Percentiles rank a stretch among this genome's conserved stretches.
Conservation (phyloP, 306 rosid genomes). For the Medicago lupulina region DNA sequence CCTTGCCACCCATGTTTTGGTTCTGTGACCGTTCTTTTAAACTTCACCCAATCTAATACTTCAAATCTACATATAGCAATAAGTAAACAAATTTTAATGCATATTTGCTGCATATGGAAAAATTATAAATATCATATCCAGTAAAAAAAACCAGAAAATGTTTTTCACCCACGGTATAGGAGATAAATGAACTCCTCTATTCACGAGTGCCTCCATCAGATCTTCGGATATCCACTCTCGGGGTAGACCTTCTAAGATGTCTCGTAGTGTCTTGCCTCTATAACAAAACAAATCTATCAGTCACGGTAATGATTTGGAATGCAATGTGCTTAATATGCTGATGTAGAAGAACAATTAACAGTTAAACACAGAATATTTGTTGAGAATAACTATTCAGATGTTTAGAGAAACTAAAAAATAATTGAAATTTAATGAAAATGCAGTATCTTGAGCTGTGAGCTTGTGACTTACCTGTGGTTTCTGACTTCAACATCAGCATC, state of each 20-base stretch:
- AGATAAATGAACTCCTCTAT: conserved; percentile 79
- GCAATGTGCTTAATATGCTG: conserved; percentile 32
- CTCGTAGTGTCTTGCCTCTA: conserved; percentile 93
- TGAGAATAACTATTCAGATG: conserved; percentile 24
- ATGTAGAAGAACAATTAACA: conserved; percentile 12
- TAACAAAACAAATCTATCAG: conserved; percentile 44
- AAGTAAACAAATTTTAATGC: conserved; percentile 33
- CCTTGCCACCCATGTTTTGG: conserved; percentile 96
- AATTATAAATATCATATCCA: conserved; percentile 30
- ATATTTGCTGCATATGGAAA: conserved; percentile 26
- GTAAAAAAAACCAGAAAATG: conserved; percentile 34
- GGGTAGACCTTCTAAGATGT: conserved; percentile 90
- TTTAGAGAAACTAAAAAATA: neutral
- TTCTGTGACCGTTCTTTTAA: conserved; percentile 73
- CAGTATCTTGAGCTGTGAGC: conserved; percentile 13
- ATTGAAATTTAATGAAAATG: conserved; percentile 9
- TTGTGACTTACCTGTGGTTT: conserved; percentile 80
- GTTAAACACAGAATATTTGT: conserved; percentile 26
- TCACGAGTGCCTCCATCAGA: conserved; percentile 84
- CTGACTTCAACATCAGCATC: conserved; percentile 90
- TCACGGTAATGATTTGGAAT: conserved; percentile 21
- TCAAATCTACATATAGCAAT: conserved; percentile 65
- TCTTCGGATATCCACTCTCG: conserved; percentile 97
- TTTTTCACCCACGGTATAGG: conserved; percentile 68
- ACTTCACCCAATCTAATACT: conserved; percentile 94